These are phyloP conservation scores for Aspergillus felis DNA, from an alignment of 2,329 filamentous ascomycete genomes.

Conservation along the genomic window DNA sequence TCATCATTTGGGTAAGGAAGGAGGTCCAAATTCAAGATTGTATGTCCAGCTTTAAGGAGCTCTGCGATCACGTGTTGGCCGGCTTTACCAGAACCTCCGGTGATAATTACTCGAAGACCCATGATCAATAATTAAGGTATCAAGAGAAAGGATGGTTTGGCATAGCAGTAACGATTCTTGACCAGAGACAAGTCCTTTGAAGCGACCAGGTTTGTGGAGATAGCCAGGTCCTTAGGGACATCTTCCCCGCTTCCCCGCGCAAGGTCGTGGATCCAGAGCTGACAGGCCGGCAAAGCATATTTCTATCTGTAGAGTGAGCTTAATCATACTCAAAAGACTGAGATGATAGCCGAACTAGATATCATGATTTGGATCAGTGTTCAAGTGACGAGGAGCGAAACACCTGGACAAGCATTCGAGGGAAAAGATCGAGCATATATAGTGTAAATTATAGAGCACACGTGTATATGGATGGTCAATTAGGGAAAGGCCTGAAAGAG, in stretches of 20 bases:
- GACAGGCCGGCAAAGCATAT: not conserved
- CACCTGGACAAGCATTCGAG: not conserved
- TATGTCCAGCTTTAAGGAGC: slow-evolving; percentile 48
- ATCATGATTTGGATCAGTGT: not conserved
- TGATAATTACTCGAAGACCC: slow-evolving; percentile 48
- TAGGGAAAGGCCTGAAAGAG: not conserved
- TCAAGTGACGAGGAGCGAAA: not conserved
- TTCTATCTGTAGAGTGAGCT: not conserved
- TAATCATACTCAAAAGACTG: not conserved
- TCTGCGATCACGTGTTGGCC: slow-evolving; percentile 54
- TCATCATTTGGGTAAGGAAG: slow-evolving; percentile 41
- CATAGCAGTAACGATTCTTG: not conserved
- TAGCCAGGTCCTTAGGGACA: not conserved
- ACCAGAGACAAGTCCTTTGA: not conserved
- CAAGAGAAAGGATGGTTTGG: not conserved
- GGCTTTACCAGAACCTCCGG: slow-evolving; percentile 54
- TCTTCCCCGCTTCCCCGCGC: not conserved
- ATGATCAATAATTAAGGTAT: slow-evolving; percentile 8
- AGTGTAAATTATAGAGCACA: not conserved
- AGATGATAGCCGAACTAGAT: not conserved
- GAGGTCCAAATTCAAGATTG: slow-evolving; percentile 56
- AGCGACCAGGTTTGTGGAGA: not conserved
- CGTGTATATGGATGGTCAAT: not conserved
- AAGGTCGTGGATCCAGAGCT: not conserved
- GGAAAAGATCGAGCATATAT: not conserved